Evolutionary conservation across 441 rosid species (phyloP).

Genomic region (Gossypium davidsonii): DNA sequence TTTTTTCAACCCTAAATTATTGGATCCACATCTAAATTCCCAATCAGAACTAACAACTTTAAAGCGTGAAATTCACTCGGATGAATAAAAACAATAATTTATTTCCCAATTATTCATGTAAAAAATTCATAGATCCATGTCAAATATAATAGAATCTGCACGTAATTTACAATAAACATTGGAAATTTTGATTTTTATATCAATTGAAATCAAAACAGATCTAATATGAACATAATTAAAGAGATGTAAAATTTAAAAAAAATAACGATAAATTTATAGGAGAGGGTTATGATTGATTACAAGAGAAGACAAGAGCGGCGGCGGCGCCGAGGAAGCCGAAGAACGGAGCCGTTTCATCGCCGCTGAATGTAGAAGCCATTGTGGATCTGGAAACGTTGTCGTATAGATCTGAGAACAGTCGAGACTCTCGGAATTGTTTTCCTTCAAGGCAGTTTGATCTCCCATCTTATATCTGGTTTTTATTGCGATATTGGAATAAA

Average conservation of each 20-base stretch:
- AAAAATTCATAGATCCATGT: background rate
- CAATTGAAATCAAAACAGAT: background rate
- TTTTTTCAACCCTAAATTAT: background rate
- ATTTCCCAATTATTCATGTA: background rate
- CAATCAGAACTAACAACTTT: background rate
- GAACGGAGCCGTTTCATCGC: constrained; percentile 70
- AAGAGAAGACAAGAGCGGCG: constrained; percentile 68
- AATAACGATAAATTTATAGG: background rate
- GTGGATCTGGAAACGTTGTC: constrained; percentile 19
- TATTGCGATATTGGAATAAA: background rate
- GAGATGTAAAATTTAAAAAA: no score
- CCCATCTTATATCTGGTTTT: background rate
- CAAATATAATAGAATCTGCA: background rate
- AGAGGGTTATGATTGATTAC: constrained; percentile 22
- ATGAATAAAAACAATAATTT: background rate
- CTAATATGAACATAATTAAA: background rate
- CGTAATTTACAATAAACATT: background rate
- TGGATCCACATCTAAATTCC: background rate
- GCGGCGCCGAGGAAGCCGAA: constrained; percentile 69
- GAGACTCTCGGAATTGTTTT: background rate
- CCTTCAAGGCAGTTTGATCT: background rate
- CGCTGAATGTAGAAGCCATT: constrained; percentile 52
- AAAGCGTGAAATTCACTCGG: background rate
- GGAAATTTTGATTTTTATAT: background rate
- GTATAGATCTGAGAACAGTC: constrained; percentile 24